A percentile compares a stretch with the other conserved stretches of the same genome.
Conservation (phyloP, 2,329 filamentous ascomycete genomes). For the Colletotrichum ledebouriae region DNA sequence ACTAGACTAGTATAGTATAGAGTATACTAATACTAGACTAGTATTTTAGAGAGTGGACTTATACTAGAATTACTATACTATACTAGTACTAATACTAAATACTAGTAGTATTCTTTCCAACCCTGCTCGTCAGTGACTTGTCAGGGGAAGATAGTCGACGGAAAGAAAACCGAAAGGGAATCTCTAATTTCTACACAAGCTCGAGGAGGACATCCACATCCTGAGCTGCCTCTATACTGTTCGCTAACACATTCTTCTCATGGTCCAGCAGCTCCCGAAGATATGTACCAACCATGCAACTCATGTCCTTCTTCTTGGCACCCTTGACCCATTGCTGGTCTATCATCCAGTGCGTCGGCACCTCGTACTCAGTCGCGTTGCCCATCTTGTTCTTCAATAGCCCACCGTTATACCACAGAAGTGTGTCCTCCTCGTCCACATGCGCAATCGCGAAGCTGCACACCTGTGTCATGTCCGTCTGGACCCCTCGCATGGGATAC, state of each 20-base stretch:
- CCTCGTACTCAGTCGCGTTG: constrained; percentile 49
- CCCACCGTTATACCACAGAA: constrained; percentile 60
- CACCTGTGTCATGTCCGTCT: constrained; percentile 44
- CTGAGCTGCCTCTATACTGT: constrained; percentile 43
- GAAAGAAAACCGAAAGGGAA: neutral
- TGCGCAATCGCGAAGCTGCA: constrained; percentile 60
- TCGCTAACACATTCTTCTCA: constrained; percentile 30
- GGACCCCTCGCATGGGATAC: constrained; percentile 1
- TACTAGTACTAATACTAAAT: too few relatives aligned
- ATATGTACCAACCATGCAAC: constrained; percentile 52
- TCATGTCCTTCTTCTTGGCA: constrained; percentile 50
- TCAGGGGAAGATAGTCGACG: too few relatives aligned
- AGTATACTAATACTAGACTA: too few relatives aligned
- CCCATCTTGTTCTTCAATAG: constrained; percentile 56
- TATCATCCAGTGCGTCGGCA: constrained; percentile 57
- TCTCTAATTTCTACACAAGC: constrained; percentile 21
- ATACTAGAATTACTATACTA: too few relatives aligned
- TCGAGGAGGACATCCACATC: constrained; percentile 38
- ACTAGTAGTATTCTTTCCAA: too few relatives aligned
- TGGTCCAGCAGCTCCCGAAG: constrained; percentile 27
- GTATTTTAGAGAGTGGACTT: too few relatives aligned
- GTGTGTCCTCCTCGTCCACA: constrained; percentile 52
- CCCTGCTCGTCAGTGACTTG: too few relatives aligned
- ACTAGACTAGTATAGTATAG: too few relatives aligned
- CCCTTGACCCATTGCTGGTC: constrained; percentile 55